phyloP scores from a whole-genome alignment of 306 rosid genomes.

The Pachyrhizus erosus region DNA sequence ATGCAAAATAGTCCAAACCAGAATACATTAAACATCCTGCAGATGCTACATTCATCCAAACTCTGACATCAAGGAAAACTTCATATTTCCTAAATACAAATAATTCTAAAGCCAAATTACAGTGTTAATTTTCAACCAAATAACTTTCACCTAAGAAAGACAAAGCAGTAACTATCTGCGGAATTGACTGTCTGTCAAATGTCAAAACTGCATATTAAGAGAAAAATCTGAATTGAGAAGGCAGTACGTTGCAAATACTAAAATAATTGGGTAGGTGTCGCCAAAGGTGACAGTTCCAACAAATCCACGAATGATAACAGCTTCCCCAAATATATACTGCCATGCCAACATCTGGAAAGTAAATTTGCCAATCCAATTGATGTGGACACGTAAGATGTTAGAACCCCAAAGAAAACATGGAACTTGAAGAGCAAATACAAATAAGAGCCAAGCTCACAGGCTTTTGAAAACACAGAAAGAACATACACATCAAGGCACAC shows the following conservation, averaged over 20 bases:
- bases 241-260: background rate
- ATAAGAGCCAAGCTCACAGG: background rate
- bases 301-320: conserved; percentile 11
- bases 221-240: background rate
- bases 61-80: conserved; percentile 5
- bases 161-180: conserved; percentile 20
- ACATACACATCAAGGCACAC: background rate
- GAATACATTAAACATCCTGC: background rate
- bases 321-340: conserved; percentile 41
- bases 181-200: conserved; percentile 2
- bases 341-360: conserved; percentile 39
- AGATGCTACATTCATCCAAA: conserved; percentile 12
- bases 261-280: conserved; percentile 12
- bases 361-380: conserved; percentile 9
- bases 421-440: conserved; percentile 15
- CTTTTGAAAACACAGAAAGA: background rate
- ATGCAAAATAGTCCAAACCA: background rate
- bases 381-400: background rate
- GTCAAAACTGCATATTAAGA: conserved; percentile 23
- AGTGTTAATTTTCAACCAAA: conserved; percentile 20
- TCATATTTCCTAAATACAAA: conserved; percentile 21
- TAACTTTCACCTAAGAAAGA: conserved; percentile 16
- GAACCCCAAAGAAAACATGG: conserved; percentile 21
- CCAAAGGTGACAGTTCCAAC: conserved; percentile 19
- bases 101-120: conserved; percentile 29